Percentiles rank a stretch among this genome's conserved stretches.
Conservation (phyloP, 2,329 filamentous ascomycete genomes). For the Talaromyces sp. region DNA sequence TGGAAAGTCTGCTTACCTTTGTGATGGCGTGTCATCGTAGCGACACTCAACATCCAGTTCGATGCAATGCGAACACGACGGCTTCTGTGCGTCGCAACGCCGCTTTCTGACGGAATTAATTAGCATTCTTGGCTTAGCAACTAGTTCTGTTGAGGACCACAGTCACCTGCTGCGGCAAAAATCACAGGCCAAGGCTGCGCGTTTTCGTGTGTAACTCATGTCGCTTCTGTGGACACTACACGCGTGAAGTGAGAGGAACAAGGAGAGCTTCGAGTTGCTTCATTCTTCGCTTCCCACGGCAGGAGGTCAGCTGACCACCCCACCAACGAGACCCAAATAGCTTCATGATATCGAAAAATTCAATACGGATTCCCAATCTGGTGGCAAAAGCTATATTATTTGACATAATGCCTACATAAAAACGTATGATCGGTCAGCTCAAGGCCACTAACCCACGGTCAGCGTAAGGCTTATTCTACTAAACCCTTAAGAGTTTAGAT, state of each 20-base stretch:
- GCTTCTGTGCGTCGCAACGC: constrained; percentile 14
- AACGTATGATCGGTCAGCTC: no score
- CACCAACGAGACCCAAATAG: neutral
- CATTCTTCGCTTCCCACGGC: neutral
- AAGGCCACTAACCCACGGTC: no score
- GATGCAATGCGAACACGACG: constrained; percentile 11
- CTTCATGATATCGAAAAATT: neutral
- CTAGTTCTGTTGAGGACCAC: neutral
- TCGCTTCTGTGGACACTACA: neutral
- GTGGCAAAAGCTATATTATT: neutral
- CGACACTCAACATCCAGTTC: constrained; percentile 14
- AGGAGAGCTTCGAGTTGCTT: neutral
- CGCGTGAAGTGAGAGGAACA: neutral
- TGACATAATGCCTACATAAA: no score
- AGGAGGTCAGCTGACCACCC: neutral
- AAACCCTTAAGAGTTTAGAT: no score
- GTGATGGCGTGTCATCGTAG: constrained; percentile 13
- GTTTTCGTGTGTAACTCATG: constrained; percentile 12
- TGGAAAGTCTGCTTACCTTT: constrained; percentile 5
- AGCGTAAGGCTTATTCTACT: no score
- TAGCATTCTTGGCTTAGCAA: neutral
- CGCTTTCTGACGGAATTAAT: constrained; percentile 9
- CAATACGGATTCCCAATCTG: neutral
- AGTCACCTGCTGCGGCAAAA: constrained; percentile 12
- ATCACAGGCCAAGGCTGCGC: constrained; percentile 11